Percentiles rank a stretch among this genome's conserved stretches.
Evolutionary conservation across 2,329 filamentous ascomycete genomes (phyloP).

Genomic region (Bipolaris gigantea): DNA sequence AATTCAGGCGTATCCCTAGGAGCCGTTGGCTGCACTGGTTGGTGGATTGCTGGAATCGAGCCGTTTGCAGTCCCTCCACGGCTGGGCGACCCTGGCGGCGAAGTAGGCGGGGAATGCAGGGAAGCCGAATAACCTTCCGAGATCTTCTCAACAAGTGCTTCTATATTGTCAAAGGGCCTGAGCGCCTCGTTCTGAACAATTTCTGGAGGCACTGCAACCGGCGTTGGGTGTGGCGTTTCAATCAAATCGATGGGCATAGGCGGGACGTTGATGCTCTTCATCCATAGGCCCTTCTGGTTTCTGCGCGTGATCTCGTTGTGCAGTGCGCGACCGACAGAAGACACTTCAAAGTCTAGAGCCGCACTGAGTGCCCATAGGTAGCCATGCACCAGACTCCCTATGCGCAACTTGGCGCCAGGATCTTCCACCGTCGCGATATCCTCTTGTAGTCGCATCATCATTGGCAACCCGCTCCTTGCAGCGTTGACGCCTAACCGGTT

Average conservation of each 20-base stretch:
- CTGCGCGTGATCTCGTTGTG: conserved; percentile 75
- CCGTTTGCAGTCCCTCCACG: conserved; percentile 63
- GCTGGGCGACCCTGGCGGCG: conserved; percentile 70
- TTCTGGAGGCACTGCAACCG: conserved; percentile 27
- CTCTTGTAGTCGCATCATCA: conserved; percentile 87
- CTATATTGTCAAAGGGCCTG: conserved; percentile 73
- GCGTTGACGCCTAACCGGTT: conserved; percentile 81
- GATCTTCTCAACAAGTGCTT: conserved; percentile 72
- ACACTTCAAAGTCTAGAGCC: conserved; percentile 74
- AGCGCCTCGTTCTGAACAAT: conserved; percentile 48
- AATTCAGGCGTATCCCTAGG: conserved; percentile 53
- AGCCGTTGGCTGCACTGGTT: conserved; percentile 27
- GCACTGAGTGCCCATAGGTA: conserved; percentile 83
- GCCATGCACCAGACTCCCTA: conserved; percentile 83
- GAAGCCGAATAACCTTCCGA: conserved; percentile 69
- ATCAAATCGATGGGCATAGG: conserved; percentile 66
- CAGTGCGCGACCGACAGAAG: conserved; percentile 69
- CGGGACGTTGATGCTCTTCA: conserved; percentile 72
- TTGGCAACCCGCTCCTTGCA: conserved; percentile 75
- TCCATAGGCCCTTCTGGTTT: conserved; percentile 75
- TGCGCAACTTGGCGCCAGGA: conserved; percentile 71
- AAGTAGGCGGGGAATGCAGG: conserved; percentile 65
- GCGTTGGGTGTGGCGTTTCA: conserved; percentile 32
- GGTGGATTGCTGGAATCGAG: conserved; percentile 49
- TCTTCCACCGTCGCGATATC: conserved; percentile 70